phyloP scores from a whole-genome alignment of 352 stramenopile species.

The Halophytophthora batemanensis region DNA sequence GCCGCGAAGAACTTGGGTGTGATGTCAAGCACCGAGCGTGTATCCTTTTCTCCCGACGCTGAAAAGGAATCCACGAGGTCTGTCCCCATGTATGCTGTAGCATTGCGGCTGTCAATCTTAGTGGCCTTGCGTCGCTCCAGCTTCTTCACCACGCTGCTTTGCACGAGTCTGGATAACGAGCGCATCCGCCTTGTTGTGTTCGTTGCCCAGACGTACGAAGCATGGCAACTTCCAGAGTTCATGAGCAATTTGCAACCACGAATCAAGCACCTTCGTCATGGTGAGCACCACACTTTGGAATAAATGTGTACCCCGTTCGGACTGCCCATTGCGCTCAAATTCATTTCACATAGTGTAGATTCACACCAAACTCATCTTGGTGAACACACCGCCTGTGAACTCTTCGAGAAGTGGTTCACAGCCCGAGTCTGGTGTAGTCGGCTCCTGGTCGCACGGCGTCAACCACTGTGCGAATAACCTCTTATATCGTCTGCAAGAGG shows the following conservation, averaged over 20 bases:
- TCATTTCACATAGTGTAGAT: constrained; percentile 24
- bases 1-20: constrained; percentile 74
- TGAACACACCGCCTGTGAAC: constrained; percentile 28
- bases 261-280: constrained; percentile 11
- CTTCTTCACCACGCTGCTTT: constrained; percentile 33
- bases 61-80: constrained; percentile 54
- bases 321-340: not conserved
- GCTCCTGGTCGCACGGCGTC: no score
- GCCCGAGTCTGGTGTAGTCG: constrained; percentile 15
- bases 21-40: constrained; percentile 50
- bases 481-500: constrained; percentile 35
- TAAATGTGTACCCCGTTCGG: constrained; percentile 4
- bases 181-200: constrained; percentile 23
- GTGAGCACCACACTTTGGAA: constrained; percentile 21
- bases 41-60: constrained; percentile 17
- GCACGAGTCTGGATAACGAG: constrained; percentile 20
- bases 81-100: constrained; percentile 12
- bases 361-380: constrained; percentile 29
- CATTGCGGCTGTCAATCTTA: constrained; percentile 8
- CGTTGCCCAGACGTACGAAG: constrained; percentile 22
- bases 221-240: constrained; percentile 48
- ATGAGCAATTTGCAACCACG: constrained; percentile 24
- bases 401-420: constrained; percentile 27
- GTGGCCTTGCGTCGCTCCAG: constrained; percentile 21
- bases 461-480: constrained; percentile 43